These are phyloP conservation scores for Yamadazyma taylorii DNA, from an alignment of 1,139 yeast genomes.

Conservation along the genomic window DNA sequence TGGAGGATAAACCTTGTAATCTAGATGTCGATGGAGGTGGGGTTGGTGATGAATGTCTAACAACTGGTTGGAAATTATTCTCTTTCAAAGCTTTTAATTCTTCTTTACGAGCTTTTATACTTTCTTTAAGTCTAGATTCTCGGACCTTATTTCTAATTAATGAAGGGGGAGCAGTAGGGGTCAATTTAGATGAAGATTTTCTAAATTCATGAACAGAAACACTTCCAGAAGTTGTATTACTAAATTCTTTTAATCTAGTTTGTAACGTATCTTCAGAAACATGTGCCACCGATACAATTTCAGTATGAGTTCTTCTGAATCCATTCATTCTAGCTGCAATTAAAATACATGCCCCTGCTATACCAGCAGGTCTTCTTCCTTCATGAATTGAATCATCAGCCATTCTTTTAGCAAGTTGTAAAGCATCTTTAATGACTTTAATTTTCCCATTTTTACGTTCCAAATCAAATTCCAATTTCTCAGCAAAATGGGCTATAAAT, in stretches of 20 bases:
- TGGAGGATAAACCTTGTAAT: too few relatives aligned
- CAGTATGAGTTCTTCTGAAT: conserved; percentile 86
- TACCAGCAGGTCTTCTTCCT: conserved; percentile 97
- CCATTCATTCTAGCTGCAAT: conserved; percentile 97
- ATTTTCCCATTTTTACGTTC: conserved; percentile 56
- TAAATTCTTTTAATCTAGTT: conserved; percentile 84
- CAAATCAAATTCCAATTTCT: conserved; percentile 62
- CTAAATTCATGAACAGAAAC: conserved; percentile 77
- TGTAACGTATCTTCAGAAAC: conserved; percentile 94
- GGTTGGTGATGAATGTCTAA: neutral
- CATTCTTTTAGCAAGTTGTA: conserved; percentile 85
- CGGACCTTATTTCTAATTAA: conserved; percentile 50
- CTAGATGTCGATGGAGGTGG: too few relatives aligned
- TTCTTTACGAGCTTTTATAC: conserved; percentile 3
- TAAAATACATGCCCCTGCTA: conserved; percentile 94
- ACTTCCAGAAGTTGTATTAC: conserved; percentile 69
- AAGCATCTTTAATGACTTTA: conserved; percentile 84
- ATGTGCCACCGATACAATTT: conserved; percentile 92
- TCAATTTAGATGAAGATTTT: conserved; percentile 33
- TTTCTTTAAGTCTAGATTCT: conserved; percentile 24
- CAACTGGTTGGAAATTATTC: neutral
- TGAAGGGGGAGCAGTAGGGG: conserved; percentile 78
- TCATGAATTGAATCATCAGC: conserved; percentile 92
- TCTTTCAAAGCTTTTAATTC: conserved; percentile 1
- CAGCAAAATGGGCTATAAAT: conserved; percentile 92